phyloP scores from a whole-genome alignment of 2,329 filamentous ascomycete genomes.

The Fusarium camptoceras region DNA sequence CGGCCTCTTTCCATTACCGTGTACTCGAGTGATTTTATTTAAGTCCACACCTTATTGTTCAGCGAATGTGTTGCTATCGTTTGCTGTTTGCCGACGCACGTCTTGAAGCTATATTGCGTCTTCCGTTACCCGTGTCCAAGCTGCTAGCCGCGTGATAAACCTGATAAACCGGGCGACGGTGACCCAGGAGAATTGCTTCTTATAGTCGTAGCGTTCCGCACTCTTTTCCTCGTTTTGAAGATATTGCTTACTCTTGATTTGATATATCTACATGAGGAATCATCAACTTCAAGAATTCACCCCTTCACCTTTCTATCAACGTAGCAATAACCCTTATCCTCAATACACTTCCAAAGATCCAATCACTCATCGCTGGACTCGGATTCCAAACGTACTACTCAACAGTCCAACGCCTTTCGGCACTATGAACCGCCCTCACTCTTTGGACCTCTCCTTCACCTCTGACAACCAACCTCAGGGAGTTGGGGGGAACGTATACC shows the following conservation, averaged over 20 bases:
- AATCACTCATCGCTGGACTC: background rate
- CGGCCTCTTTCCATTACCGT: background rate
- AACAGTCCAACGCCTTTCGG: background rate
- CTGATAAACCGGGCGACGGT: background rate
- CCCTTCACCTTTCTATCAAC: slow-evolving; percentile 1
- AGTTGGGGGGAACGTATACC: slow-evolving; percentile 4
- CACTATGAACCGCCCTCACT: background rate
- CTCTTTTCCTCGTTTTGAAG: background rate
- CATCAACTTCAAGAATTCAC: background rate
- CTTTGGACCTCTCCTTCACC: slow-evolving; percentile 14
- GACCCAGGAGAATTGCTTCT: background rate
- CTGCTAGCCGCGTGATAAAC: slow-evolving; percentile 19
- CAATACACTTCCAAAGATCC: slow-evolving; percentile 1
- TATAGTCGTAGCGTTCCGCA: slow-evolving; percentile 9
- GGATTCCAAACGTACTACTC: background rate
- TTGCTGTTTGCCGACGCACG: slow-evolving; percentile 31
- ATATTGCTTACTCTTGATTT: background rate
- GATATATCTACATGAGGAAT: background rate
- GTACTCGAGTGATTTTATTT: slow-evolving; percentile 4
- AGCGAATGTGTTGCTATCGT: slow-evolving; percentile 8
- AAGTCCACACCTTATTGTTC: background rate
- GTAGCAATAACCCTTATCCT: slow-evolving; percentile 5
- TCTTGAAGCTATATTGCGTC: slow-evolving; percentile 33
- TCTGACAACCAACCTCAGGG: slow-evolving; percentile 12
- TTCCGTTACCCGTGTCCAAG: slow-evolving; percentile 35